Percentiles rank a stretch among this genome's conserved stretches.
Conservation (phyloP, 805 yeast genomes). For the Candida yuanshanica region DNA sequence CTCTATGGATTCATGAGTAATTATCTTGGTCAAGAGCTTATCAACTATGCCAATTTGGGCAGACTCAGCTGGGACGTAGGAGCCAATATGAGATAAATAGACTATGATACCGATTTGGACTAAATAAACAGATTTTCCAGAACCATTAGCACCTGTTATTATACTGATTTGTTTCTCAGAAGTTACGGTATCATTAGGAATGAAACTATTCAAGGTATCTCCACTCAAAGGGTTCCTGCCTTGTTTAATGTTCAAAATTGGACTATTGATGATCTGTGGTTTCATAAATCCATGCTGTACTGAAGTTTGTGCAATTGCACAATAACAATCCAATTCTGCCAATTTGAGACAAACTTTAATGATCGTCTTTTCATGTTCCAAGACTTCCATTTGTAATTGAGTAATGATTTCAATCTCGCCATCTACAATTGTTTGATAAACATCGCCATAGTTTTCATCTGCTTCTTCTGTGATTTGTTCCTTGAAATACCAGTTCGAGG, state of each 20-base stretch:
- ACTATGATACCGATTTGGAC: constrained; percentile 44
- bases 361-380: constrained; percentile 12
- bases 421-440: constrained; percentile 35
- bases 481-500: constrained; percentile 33
- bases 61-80: constrained; percentile 44
- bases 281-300: constrained; percentile 22
- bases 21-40: constrained; percentile 40
- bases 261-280: constrained; percentile 28
- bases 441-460: constrained; percentile 37
- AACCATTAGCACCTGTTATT: constrained; percentile 45
- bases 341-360: constrained; percentile 18
- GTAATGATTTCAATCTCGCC: constrained; percentile 36
- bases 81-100: constrained; percentile 47
- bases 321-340: constrained; percentile 33
- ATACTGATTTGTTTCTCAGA: constrained; percentile 26
- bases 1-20: constrained; percentile 33
- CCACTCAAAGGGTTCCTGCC: constrained; percentile 48
- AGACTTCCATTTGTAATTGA: constrained; percentile 24
- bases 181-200: constrained; percentile 37
- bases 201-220: constrained; percentile 30
- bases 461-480: constrained; percentile 24
- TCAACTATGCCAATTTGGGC: constrained; percentile 45
- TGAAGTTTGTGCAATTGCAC: constrained; percentile 30
- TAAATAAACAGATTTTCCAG: constrained; percentile 49
- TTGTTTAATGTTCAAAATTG: constrained; percentile 26